These are phyloP conservation scores for Jaltomata sinuosa DNA, from an alignment of 257 asterid genomes.

Conservation along the genomic window DNA sequence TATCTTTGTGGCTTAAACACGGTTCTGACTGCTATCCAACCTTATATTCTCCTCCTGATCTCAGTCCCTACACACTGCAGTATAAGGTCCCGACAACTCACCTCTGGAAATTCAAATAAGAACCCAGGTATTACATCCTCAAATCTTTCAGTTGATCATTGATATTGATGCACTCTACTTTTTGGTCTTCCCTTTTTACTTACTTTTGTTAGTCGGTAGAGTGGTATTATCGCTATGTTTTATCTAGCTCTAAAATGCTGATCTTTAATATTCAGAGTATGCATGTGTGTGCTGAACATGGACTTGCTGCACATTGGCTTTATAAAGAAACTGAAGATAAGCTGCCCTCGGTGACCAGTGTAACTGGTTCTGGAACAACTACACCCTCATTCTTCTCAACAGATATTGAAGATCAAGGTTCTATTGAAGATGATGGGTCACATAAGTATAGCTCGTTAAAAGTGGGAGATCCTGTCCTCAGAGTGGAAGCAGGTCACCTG, in stretches of 20 bases:
- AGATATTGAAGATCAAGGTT: constrained; percentile 48
- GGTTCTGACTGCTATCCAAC: constrained; percentile 17
- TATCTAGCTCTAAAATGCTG: not conserved
- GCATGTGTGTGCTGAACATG: constrained; percentile 97
- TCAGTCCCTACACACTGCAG: constrained; percentile 95
- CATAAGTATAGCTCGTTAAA: constrained; percentile 57
- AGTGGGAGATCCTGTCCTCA: constrained; percentile 90
- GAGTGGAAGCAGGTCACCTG: constrained; percentile 93
- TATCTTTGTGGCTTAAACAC: not conserved
- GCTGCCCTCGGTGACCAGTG: constrained; percentile 41
- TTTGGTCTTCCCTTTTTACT: not conserved
- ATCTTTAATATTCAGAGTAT: constrained; percentile 46
- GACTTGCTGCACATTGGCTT: constrained; percentile 99
- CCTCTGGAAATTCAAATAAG: constrained; percentile 95
- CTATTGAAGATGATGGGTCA: constrained; percentile 35
- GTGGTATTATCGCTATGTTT: not conserved
- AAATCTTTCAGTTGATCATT: not conserved
- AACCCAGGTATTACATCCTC: constrained; percentile 52
- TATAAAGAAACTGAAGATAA: constrained; percentile 76
- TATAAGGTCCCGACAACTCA: constrained; percentile 83
- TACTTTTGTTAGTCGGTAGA: not conserved
- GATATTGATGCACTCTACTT: not conserved
- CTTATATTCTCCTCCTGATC: constrained; percentile 20
- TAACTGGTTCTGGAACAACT: constrained; percentile 32
- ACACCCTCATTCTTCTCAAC: constrained; percentile 34